These are phyloP conservation scores for Cenococcum geophilum DNA, from an alignment of 495 filamentous ascomycete species.

Conservation along the genomic window DNA sequence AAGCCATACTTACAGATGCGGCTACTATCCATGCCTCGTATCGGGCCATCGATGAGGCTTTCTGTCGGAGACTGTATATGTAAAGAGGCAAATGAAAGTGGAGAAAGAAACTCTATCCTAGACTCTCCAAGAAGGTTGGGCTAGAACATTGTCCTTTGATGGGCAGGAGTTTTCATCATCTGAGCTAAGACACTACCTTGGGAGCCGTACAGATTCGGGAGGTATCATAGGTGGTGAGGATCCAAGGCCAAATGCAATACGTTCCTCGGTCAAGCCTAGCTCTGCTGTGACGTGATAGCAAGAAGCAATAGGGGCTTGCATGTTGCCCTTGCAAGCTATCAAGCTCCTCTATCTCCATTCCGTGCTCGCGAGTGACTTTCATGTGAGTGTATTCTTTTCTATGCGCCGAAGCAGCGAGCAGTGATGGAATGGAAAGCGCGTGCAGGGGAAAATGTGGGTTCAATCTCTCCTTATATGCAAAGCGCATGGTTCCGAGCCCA, in stretches of 20 bases:
- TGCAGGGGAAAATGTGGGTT: background rate
- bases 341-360: background rate
- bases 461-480: background rate
- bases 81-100: background rate
- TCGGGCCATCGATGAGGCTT: background rate
- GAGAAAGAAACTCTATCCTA: background rate
- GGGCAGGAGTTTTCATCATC: background rate
- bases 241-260: background rate
- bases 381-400: background rate
- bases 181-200: background rate
- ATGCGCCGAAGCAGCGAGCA: background rate
- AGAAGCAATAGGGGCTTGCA: conserved; percentile 2
- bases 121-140: background rate
- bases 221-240: background rate
- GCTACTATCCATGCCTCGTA: background rate
- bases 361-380: background rate
- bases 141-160: background rate
- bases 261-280: background rate
- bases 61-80: background rate
- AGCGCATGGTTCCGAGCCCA: background rate
- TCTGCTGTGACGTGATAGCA: background rate
- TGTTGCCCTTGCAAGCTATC: background rate
- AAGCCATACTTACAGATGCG: background rate
- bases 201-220: background rate
- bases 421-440: background rate